Evolutionary conservation across 345 rosid species (phyloP), one percentile per base, ranked within the genome.

Genomic region (Crucihimalaya himalaica): DNA sequence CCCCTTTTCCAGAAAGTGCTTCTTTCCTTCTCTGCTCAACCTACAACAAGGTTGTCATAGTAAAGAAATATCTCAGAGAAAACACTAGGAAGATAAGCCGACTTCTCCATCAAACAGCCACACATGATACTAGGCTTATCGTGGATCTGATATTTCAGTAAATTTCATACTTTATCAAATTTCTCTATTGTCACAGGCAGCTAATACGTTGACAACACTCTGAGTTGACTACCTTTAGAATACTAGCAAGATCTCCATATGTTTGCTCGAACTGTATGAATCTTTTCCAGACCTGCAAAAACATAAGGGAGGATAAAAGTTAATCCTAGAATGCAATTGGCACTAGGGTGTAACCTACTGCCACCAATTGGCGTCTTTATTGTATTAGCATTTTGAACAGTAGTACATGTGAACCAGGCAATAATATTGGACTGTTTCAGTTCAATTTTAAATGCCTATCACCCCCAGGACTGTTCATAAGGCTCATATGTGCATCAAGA

Each of bases 1-100:
- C 95, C 63, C 73, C 79, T 51, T 81, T 82, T 73, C 86, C 85
- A 52, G 87, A 84, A 75, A 94, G 89, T 69, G 98, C 95, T 82
- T 94, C 98, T 73, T 94, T 94, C 68, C 87, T 85, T 81, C 98
- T 84, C 75, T 94, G 98, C 77, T 94, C 98, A 79, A 94, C 93
- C 98, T 91, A 63, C 8, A 62, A 51, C 27, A 75, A 48, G 39
- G 71, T 63, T 46, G 43, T 54, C 65, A 37, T 53, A 46, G 52
- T 46, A 13, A 29, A 31, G 13, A 54, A 63, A 43, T 29, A 56
- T 55, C 27, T 19, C 52, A 54, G 69, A 32, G 31, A 12, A 2
- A 18, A 23, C 25, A 45, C 6, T 15, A 29, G 27, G 61, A 31
- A 60, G 9, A 32, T 8, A 37, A 64, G 65, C 47, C 35, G 48